Evolutionary conservation across 2,329 filamentous ascomycete genomes (phyloP).

Genomic region (Cladosporium sp.): DNA sequence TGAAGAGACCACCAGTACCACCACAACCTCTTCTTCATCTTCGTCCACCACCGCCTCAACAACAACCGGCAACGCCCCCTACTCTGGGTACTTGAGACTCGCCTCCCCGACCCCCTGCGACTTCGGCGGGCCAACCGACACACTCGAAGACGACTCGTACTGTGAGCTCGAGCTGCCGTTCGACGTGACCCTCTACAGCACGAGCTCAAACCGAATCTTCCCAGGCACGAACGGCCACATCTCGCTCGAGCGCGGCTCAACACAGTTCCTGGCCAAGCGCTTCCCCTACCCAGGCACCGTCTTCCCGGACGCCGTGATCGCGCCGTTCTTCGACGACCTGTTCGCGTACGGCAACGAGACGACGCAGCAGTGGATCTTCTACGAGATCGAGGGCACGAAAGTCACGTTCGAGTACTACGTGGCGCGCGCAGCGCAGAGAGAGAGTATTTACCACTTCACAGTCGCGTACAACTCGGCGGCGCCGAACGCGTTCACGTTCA

Average conservation of each 20-base stretch:
- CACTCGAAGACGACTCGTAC: conserved; percentile 30
- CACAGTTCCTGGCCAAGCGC: conserved; percentile 19
- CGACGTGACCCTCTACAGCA: conserved; percentile 22
- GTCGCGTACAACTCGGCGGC: conserved; percentile 23
- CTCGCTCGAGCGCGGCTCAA: conserved; percentile 22
- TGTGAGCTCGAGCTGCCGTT: conserved; percentile 28
- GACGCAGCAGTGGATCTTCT: conserved; percentile 28
- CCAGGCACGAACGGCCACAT: conserved; percentile 28
- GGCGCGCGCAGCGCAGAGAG: conserved; percentile 12
- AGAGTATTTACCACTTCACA: conserved; percentile 26
- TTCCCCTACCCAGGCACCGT: conserved; percentile 18
- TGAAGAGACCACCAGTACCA: not conserved
- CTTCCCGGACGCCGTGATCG: conserved; percentile 24
- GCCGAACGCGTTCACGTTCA: conserved; percentile 26
- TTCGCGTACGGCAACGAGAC: conserved; percentile 18
- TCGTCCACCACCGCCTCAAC: conserved; percentile 12
- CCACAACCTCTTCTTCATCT: conserved; percentile 8
- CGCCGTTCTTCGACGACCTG: conserved; percentile 30
- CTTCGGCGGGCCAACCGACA: conserved; percentile 26
- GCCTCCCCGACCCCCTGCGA: conserved; percentile 25
- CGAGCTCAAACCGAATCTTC: conserved; percentile 18
- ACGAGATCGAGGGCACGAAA: conserved; percentile 20
- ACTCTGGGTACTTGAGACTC: conserved; percentile 21
- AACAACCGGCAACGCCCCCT: conserved; percentile 5
- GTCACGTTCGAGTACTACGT: conserved; percentile 30